These are phyloP conservation scores for Bonnemaisonia californica DNA, from an alignment of 31 red algal species.

Conservation along the genomic window DNA sequence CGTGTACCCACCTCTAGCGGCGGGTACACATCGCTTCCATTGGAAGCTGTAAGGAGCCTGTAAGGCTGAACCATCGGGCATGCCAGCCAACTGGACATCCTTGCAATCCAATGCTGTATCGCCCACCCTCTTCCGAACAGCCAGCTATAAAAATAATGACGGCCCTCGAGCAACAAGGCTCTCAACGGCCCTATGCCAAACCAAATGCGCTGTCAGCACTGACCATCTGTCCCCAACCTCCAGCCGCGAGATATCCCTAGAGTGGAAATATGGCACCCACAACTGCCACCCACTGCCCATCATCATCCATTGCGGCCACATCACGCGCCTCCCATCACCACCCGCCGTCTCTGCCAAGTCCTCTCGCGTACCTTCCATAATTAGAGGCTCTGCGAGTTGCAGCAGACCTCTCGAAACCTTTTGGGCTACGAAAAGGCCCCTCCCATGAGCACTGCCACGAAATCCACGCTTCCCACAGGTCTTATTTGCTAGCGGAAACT, in stretches of 20 bases:
- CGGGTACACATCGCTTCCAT: no score
- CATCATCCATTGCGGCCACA: constrained; percentile 81
- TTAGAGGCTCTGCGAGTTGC: constrained; percentile 75
- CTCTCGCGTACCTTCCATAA: constrained; percentile 98
- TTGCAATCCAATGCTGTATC: no score
- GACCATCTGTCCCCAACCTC: constrained; percentile 34
- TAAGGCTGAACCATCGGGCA: no score
- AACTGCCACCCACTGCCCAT: constrained; percentile 98
- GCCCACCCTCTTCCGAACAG: no score
- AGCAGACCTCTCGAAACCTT: constrained; percentile 58
- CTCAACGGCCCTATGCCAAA: no score
- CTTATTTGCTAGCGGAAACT: constrained; percentile 92
- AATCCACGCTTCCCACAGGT: constrained; percentile 74
- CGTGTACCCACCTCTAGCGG: no score
- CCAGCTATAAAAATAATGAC: no score
- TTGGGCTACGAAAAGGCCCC: constrained; percentile 88
- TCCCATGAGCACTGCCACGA: constrained; percentile 96
- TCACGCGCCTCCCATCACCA: constrained; percentile 71
- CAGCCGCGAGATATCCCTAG: constrained; percentile 50
- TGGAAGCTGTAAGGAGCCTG: no score
- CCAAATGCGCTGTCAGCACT: background rate
- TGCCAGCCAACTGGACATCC: no score
- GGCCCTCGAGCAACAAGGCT: no score
- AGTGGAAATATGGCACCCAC: constrained; percentile 74
- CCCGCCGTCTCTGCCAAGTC: constrained; percentile 79